These are phyloP conservation scores for Phyllosticta capitalensis DNA, from an alignment of 2,329 filamentous ascomycete species.

Conservation along the genomic window DNA sequence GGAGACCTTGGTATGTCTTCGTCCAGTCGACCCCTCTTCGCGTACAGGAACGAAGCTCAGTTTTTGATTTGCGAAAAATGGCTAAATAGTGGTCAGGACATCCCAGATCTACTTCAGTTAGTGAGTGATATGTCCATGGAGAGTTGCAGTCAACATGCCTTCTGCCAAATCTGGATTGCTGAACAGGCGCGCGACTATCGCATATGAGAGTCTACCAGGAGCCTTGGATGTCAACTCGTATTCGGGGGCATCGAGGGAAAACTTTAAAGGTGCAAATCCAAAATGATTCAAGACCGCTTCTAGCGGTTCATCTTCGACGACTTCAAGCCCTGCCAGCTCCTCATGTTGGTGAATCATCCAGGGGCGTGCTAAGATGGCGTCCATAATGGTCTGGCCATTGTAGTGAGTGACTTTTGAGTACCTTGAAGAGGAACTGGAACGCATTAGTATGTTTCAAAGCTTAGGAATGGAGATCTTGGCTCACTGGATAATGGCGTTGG, in stretches of 20 bases:
- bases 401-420: neutral
- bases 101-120: neutral
- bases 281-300: neutral
- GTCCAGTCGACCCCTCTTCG: neutral
- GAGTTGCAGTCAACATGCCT: neutral
- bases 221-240: too few relatives aligned
- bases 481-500: neutral
- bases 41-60: neutral
- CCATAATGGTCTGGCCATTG: neutral
- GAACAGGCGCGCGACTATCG: neutral
- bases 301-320: neutral
- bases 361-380: neutral
- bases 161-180: neutral
- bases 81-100: neutral
- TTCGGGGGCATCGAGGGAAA: too few relatives aligned
- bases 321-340: too few relatives aligned
- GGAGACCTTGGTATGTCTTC: neutral
- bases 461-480: neutral
- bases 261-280: neutral
- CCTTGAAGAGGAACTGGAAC: neutral
- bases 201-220: too few relatives aligned
- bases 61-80: neutral
- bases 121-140: neutral
- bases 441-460: neutral
- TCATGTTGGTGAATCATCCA: too few relatives aligned